Percentiles rank a stretch among this genome's conserved stretches.
Evolutionary conservation across 768 basidiomycete species (phyloP).

Genomic region (Suillus ampliporus): DNA sequence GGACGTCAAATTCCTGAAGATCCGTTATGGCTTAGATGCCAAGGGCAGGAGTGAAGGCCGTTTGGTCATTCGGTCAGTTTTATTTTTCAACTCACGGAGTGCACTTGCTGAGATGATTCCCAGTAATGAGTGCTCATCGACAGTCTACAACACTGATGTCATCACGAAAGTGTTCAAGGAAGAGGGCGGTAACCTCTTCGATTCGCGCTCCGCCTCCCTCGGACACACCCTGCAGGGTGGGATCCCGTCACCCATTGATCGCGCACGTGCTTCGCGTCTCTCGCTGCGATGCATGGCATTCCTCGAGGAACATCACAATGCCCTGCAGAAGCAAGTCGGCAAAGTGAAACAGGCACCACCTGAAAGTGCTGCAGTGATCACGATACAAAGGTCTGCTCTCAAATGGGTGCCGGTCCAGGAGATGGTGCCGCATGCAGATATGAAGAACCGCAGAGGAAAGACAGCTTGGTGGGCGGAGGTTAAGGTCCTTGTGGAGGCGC

Average conservation of each 20-base stretch:
- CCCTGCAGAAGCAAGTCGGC: constrained; percentile 53
- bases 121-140: constrained; percentile 87
- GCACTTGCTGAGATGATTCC: background rate
- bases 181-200: constrained; percentile 91
- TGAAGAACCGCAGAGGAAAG: constrained; percentile 86
- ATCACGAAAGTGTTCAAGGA: constrained; percentile 94
- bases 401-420: constrained; percentile 85
- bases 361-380: constrained; percentile 88
- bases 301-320: constrained; percentile 80
- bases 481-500: constrained; percentile 72
- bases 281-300: constrained; percentile 94
- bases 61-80: constrained; percentile 82
- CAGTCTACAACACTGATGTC: constrained; percentile 89
- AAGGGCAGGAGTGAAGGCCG: constrained; percentile 93
- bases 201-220: constrained; percentile 93
- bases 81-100: background rate
- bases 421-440: constrained; percentile 87
- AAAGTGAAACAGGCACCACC: constrained; percentile 59
- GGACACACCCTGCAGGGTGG: constrained; percentile 98
- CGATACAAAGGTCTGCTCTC: constrained; percentile 82
- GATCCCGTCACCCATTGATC: constrained; percentile 93
- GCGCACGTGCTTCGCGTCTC: constrained; percentile 87
- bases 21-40: constrained; percentile 82
- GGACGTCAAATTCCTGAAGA: constrained; percentile 89
- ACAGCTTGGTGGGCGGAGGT: constrained; percentile 77